Base-by-base conservation (phyloP, 768 basidiomycete genomes). In the Crassisporium funariophilum region DNA sequence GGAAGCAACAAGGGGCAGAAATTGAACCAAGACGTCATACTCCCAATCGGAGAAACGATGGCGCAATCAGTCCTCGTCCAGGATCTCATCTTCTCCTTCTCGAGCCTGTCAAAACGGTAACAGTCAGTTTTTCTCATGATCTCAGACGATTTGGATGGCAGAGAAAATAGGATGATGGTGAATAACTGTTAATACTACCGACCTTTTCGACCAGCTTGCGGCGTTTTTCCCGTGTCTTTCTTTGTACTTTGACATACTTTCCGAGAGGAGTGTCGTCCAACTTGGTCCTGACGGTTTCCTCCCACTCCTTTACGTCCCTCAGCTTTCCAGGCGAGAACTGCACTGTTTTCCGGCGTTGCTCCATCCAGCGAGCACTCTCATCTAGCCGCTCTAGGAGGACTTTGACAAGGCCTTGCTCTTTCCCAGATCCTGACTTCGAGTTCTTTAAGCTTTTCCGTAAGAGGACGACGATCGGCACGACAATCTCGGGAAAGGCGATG, bases 401-500 rank as follows among this genome's bases (percentile, higher is more conserved):
- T 68, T 95, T 98, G 17, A 91, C 74, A 29, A 73, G 55, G 2
- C 72, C 76, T 1, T 76, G 73, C 50, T 87, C 85, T 60, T 90
- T 90, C 1, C 71, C 58, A 27, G 57, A 53, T 4, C 63, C 61
- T 2, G 66, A 60, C 35, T 64, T 65, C 25, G 73, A 63, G 46
- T 78, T 79, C 65, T 97, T 98, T 54, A 95, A 57, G 44, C 80
- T 75, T 54, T 87, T 86, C 35, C 83, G 82, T 41, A 99, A 71
- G 1, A 81, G 72, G 9, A 89, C 76, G 12, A 84, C 68, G 27
- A 94, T 71, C 2, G 95, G 94, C 10, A 98, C 80, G 11, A 83
- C 75, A 31, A 95, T 77, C 68, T 99, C 97, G 2, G 97, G 95
- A 76, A 97, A 98, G 1, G 91, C 91, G 49, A 98, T 84, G 64